Percentiles rank a stretch among this genome's conserved stretches.
Conservation (phyloP, 345 rosid species). For the Ceriops decandra region DNA sequence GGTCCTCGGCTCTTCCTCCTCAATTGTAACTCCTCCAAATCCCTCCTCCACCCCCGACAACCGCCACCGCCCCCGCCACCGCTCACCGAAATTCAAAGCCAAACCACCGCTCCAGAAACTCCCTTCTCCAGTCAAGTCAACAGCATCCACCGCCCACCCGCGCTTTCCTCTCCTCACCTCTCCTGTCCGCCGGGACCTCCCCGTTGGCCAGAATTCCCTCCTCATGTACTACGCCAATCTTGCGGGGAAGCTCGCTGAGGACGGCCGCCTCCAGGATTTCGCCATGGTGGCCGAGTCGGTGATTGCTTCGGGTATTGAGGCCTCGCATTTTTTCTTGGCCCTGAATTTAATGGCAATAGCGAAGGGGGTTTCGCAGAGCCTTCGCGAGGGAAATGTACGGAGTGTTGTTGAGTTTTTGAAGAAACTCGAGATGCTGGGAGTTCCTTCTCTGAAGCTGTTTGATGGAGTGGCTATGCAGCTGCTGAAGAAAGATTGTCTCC, state of each 20-base stretch:
- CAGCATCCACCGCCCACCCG: conserved; percentile 25
- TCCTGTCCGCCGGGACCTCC: conserved; percentile 38
- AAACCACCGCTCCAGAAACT: conserved; percentile 23
- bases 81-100: conserved; percentile 16
- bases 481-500: conserved; percentile 51
- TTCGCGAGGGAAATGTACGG: conserved; percentile 51
- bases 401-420: conserved; percentile 49
- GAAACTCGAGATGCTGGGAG: conserved; percentile 50
- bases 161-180: conserved; percentile 27
- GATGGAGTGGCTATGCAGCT: conserved; percentile 38
- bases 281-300: conserved; percentile 50
- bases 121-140: conserved; percentile 24
- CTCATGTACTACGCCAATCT: conserved; percentile 44
- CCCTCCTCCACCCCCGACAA: conserved; percentile 20
- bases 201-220: conserved; percentile 15
- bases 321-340: conserved; percentile 45
- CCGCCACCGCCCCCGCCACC: conserved; percentile 27
- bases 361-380: conserved; percentile 45
- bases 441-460: conserved; percentile 50
- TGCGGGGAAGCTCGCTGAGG: conserved; percentile 65
- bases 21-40: conserved; percentile 32
- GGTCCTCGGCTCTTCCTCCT: conserved; percentile 53
- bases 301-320: conserved; percentile 47
- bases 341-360: conserved; percentile 42
- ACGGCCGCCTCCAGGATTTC: conserved; percentile 65